Evolutionary conservation across 768 basidiomycete species (phyloP).

Genomic region (Coprinopsis strossmayeri): DNA sequence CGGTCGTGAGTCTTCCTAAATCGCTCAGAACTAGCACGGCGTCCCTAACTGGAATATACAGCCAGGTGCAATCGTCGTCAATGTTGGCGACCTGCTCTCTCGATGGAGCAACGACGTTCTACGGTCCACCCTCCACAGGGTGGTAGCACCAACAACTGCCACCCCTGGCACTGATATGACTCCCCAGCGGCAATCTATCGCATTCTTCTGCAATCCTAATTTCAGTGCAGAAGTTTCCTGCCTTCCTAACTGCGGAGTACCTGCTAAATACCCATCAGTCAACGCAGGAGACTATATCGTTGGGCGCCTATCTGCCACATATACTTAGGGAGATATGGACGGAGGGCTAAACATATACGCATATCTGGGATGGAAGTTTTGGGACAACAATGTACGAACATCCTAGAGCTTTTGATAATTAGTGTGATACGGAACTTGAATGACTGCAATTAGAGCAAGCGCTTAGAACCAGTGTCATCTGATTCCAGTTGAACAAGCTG

Average conservation of each 20-base stretch:
- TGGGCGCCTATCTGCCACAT: slow-evolving; percentile 56
- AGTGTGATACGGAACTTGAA: too few species aligned
- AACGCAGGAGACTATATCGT: slow-evolving; percentile 76
- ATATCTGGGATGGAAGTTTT: too few species aligned
- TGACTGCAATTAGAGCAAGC: too few species aligned
- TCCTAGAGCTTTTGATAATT: too few species aligned
- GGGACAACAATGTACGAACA: too few species aligned
- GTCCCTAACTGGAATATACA: slow-evolving; percentile 19
- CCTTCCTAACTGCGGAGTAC: slow-evolving; percentile 56
- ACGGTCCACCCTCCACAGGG: slow-evolving; percentile 76
- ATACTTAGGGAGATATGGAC: too few species aligned
- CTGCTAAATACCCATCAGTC: slow-evolving; percentile 61
- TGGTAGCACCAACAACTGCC: slow-evolving; percentile 64
- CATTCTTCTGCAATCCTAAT: slow-evolving; percentile 86
- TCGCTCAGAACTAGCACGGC: slow-evolving; percentile 3
- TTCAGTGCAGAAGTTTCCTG: slow-evolving; percentile 61
- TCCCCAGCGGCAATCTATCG: slow-evolving; percentile 70
- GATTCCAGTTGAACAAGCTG: too few species aligned
- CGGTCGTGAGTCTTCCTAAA: slow-evolving; percentile 49
- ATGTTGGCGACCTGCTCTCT: slow-evolving; percentile 73
- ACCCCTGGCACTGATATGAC: slow-evolving; percentile 48
- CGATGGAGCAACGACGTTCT: slow-evolving; percentile 82
- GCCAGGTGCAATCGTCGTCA: slow-evolving; percentile 79
- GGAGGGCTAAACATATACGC: too few species aligned
- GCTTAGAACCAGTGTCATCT: too few species aligned